Percentiles rank a stretch among this genome's conserved stretches.
Conservation (phyloP, 345 rosid species). For the Melaleuca alternifolia region DNA sequence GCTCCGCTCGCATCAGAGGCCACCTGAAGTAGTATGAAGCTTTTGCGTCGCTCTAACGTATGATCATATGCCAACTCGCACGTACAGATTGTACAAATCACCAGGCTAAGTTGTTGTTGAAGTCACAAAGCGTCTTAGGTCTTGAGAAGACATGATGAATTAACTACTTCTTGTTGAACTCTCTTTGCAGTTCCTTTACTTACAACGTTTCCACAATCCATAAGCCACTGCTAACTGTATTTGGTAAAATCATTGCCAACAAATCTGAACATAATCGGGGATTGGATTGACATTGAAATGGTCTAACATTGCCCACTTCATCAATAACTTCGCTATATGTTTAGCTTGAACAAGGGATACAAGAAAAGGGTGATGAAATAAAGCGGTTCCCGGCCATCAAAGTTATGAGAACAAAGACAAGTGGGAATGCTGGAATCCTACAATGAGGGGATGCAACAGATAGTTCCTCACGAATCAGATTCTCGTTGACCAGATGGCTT, state of each 20-base stretch:
- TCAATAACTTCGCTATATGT: background rate
- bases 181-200: background rate
- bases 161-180: background rate
- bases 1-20: background rate
- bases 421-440: background rate
- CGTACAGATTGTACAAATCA: background rate
- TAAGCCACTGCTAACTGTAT: background rate
- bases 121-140: background rate
- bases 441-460: background rate
- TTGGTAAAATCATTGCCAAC: background rate
- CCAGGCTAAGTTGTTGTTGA: background rate
- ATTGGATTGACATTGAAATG: background rate
- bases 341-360: background rate
- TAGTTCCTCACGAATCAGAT: background rate
- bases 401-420: background rate
- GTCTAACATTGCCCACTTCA: background rate
- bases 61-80: background rate
- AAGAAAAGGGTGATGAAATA: background rate
- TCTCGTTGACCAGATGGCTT: background rate
- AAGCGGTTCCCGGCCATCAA: background rate
- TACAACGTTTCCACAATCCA: background rate
- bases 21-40: background rate
- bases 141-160: background rate
- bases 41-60: background rate
- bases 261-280: background rate